Percentiles rank a stretch among this genome's conserved stretches.
Evolutionary conservation across 495 filamentous ascomycete genomes (phyloP).

Genomic region (Chaetomium cochliodes): DNA sequence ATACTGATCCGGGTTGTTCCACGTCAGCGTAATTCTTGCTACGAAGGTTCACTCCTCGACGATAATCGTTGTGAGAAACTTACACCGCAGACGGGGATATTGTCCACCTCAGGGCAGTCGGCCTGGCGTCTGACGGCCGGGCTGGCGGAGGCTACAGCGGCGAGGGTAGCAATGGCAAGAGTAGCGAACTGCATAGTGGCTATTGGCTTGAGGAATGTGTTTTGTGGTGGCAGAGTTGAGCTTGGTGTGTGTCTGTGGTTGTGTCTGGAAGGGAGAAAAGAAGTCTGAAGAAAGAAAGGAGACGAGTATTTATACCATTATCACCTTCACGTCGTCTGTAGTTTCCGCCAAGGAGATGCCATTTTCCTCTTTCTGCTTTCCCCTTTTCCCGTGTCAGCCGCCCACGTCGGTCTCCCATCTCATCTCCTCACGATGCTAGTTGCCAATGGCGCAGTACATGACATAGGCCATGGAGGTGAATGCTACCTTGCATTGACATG

Average conservation of each 20-base stretch:
- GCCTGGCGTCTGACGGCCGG: conserved; percentile 13
- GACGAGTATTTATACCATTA: background rate
- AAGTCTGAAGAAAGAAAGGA: background rate
- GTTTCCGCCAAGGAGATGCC: background rate
- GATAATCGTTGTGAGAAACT: background rate
- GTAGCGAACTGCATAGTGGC: conserved; percentile 21
- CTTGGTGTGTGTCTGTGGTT: background rate
- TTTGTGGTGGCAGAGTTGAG: background rate
- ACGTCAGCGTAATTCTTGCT: background rate
- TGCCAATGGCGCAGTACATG: background rate
- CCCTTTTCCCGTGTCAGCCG: background rate
- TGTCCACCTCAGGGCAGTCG: conserved; percentile 14
- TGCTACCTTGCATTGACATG: background rate
- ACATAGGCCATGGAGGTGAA: background rate
- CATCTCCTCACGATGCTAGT: background rate
- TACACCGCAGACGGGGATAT: conserved; percentile 19
- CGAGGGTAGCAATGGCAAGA: conserved; percentile 14
- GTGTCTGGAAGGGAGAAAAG: background rate
- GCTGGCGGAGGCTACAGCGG: conserved; percentile 15
- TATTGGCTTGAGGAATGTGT: conserved; percentile 7
- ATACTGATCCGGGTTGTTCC: background rate
- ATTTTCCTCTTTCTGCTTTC: background rate
- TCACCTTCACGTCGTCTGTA: background rate
- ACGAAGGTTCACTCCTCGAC: background rate
- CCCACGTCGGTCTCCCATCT: background rate